A percentile compares a stretch with the other conserved stretches of the same genome.
Evolutionary conservation across 345 rosid genomes (phyloP).

Genomic region (Eucalyptus cloeziana): DNA sequence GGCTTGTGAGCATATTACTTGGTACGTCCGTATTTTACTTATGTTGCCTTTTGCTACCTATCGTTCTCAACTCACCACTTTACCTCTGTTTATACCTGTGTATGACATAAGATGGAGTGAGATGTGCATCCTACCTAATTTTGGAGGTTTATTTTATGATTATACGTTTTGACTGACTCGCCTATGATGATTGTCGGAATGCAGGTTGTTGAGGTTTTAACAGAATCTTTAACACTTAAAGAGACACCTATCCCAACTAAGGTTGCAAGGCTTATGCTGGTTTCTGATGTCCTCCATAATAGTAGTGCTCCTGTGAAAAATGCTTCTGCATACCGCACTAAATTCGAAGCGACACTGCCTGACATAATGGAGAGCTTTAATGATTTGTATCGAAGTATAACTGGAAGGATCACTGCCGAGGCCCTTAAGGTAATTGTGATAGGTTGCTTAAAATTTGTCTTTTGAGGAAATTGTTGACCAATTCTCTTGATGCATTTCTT

Average conservation of each 20-base stretch:
- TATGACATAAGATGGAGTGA: not conserved
- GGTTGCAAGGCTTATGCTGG: constrained; percentile 89
- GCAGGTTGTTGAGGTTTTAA: constrained; percentile 95
- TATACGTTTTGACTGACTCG: not conserved
- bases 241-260: constrained; percentile 96
- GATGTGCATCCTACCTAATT: not conserved
- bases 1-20: not conserved
- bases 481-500: not conserved
- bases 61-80: not conserved
- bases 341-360: constrained; percentile 85
- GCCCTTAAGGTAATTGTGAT: constrained; percentile 68
- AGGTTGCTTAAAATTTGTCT: not conserved
- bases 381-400: constrained; percentile 83
- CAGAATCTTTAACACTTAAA: constrained; percentile 91
- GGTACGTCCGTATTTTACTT: not conserved
- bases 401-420: constrained; percentile 98
- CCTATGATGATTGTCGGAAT: not conserved
- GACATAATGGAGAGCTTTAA: constrained; percentile 99
- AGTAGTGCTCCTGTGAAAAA: constrained; percentile 98
- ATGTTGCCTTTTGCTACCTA: not conserved
- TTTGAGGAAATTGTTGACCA: not conserved
- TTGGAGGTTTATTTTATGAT: not conserved
- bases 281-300: constrained; percentile 84
- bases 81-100: not conserved
- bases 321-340: constrained; percentile 99